These are phyloP conservation scores for Citeromyces matritensis DNA, from an alignment of 805 yeast species.

Conservation along the genomic window DNA sequence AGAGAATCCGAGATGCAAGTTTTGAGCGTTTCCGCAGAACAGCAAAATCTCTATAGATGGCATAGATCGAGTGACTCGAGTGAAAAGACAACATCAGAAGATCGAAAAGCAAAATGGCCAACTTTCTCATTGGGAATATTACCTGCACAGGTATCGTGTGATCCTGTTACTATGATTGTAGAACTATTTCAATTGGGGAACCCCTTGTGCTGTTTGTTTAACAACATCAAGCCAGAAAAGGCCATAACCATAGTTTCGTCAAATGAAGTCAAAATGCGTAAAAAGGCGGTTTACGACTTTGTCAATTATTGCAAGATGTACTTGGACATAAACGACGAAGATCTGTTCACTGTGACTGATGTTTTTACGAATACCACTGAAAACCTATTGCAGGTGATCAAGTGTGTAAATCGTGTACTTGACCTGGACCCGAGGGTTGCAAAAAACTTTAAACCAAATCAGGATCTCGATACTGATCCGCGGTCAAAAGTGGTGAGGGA, in stretches of 20 bases:
- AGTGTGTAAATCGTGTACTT: constrained; percentile 53
- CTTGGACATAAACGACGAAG: constrained; percentile 62
- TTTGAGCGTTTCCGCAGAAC: constrained; percentile 24
- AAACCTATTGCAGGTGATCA: constrained; percentile 60
- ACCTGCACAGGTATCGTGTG: constrained; percentile 63
- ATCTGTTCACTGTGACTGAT: constrained; percentile 78
- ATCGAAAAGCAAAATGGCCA: no score
- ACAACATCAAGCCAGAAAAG: constrained; percentile 42
- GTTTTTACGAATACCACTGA: constrained; percentile 75
- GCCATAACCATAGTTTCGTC: constrained; percentile 47
- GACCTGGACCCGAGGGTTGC: constrained; percentile 27
- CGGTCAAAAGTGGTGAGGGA: constrained; percentile 74
- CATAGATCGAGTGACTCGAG: background rate
- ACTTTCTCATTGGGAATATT: constrained; percentile 68
- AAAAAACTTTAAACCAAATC: background rate
- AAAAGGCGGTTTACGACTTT: constrained; percentile 82
- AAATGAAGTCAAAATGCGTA: constrained; percentile 74
- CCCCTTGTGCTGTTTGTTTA: constrained; percentile 77
- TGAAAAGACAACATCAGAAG: background rate
- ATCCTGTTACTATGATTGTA: constrained; percentile 88
- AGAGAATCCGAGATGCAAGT: constrained; percentile 64
- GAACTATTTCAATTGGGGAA: constrained; percentile 84
- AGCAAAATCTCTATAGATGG: constrained; percentile 7
- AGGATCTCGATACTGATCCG: constrained; percentile 26
- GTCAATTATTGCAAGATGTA: constrained; percentile 72